Evolutionary conservation across 805 yeast genomes (phyloP).

Genomic region (Myxozyma mucilagina): DNA sequence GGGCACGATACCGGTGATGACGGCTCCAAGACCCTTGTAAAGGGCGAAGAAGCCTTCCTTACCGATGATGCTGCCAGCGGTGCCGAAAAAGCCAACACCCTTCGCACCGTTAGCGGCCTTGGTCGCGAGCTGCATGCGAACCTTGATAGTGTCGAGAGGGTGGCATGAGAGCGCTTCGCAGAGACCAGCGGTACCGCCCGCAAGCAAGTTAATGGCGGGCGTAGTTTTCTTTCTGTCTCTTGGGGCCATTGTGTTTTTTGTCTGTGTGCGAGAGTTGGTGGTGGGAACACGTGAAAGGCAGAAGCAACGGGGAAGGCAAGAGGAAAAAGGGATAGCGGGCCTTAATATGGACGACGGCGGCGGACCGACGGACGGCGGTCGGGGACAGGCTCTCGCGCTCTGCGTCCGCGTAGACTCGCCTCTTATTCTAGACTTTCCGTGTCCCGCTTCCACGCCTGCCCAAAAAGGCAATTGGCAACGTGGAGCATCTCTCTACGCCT

Average conservation of each 20-base stretch:
- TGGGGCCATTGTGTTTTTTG: slow-evolving; percentile 8
- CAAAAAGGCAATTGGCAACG: no score
- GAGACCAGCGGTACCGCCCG: slow-evolving; percentile 97
- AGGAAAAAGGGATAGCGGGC: background rate
- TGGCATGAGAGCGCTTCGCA: slow-evolving; percentile 98
- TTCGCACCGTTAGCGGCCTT: slow-evolving; percentile 53
- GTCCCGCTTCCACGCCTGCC: background rate
- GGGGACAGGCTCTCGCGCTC: slow-evolving; percentile 2
- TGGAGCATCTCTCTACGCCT: no score
- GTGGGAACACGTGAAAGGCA: background rate
- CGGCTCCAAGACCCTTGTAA: slow-evolving; percentile 96
- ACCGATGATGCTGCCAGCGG: slow-evolving; percentile 74
- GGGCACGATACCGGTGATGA: slow-evolving; percentile 94
- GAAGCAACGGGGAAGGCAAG: background rate
- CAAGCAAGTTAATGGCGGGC: slow-evolving; percentile 41
- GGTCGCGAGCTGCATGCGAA: slow-evolving; percentile 89
- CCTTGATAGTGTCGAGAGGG: slow-evolving; percentile 97
- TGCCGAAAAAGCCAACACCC: slow-evolving; percentile 81
- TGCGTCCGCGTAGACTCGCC: background rate
- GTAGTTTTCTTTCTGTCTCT: slow-evolving; percentile 30
- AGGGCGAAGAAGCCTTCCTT: slow-evolving; percentile 83
- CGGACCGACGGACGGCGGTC: slow-evolving; percentile 4
- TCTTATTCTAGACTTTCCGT: background rate
- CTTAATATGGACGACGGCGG: background rate
- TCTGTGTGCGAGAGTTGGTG: background rate